Evolutionary conservation across 306 rosid species (phyloP).

Genomic region (Chamaecrista fasciculata): DNA sequence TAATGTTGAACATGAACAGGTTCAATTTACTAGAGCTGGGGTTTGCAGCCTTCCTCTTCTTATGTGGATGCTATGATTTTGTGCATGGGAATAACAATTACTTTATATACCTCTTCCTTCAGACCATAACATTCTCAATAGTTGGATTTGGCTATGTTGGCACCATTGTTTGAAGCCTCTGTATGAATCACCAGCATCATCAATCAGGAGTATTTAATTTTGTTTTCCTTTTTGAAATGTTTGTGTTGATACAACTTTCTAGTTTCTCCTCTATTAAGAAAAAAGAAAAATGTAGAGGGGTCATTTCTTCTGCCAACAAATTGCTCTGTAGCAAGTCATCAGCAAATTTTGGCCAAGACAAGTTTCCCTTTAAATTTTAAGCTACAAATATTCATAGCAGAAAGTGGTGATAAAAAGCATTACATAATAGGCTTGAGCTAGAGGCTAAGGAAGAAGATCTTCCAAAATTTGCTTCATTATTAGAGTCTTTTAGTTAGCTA

Average conservation of each 20-base stretch:
- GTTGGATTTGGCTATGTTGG: slow-evolving; percentile 94
- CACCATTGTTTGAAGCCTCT: slow-evolving; percentile 79
- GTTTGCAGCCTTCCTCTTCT: slow-evolving; percentile 81
- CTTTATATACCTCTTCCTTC: slow-evolving; percentile 92
- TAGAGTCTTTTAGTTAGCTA: slow-evolving; percentile 46
- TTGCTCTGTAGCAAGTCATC: slow-evolving; percentile 36
- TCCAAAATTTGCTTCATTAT: slow-evolving; percentile 29
- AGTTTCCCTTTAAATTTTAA: slow-evolving; percentile 35
- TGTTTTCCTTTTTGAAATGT: slow-evolving; percentile 37
- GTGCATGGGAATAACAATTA: slow-evolving; percentile 91
- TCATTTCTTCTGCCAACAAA: slow-evolving; percentile 39
- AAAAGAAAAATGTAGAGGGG: slow-evolving; percentile 27
- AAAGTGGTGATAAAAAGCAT: slow-evolving; percentile 29
- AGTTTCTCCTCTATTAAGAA: slow-evolving; percentile 46
- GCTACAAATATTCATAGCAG: slow-evolving; percentile 29
- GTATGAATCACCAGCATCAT: slow-evolving; percentile 13
- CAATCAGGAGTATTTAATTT: no score
- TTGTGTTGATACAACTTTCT: slow-evolving; percentile 35
- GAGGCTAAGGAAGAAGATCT: slow-evolving; percentile 36
- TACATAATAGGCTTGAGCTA: slow-evolving; percentile 38
- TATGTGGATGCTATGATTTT: slow-evolving; percentile 95
- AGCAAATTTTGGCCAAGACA: slow-evolving; percentile 31
- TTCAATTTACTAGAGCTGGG: slow-evolving; percentile 83
- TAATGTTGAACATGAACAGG: slow-evolving; percentile 45
- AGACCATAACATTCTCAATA: slow-evolving; percentile 73